Conservation (phyloP, 352 stramenopile species). For the Globisporangium alternatum region DNA sequence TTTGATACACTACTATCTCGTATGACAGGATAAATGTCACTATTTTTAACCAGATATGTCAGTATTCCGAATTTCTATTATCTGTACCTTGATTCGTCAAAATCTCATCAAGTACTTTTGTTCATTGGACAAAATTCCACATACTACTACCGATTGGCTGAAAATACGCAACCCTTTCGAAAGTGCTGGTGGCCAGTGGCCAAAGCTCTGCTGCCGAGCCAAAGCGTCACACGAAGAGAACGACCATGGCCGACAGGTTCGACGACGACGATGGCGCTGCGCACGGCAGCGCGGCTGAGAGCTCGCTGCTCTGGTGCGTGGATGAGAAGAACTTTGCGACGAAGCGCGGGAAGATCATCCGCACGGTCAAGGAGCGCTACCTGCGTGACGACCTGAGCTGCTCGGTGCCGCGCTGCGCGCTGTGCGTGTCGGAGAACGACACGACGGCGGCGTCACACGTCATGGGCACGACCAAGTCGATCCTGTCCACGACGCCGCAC, state of each 20-base stretch:
- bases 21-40: neutral
- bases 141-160: neutral
- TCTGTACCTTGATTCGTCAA: neutral
- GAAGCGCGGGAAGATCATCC: slow-evolving; percentile 74
- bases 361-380: slow-evolving; percentile 84
- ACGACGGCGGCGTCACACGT: slow-evolving; percentile 51
- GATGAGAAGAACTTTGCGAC: slow-evolving; percentile 80
- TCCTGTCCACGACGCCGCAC: slow-evolving; percentile 49
- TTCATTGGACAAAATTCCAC: neutral
- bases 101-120: neutral
- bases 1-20: neutral
- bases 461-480: slow-evolving; percentile 52
- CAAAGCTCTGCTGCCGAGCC: neutral
- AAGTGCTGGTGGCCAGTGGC: slow-evolving; percentile 1
- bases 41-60: neutral
- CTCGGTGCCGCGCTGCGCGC: slow-evolving; percentile 48
- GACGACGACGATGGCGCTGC: neutral
- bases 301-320: slow-evolving; percentile 63
- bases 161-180: neutral
- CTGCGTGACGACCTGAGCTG: slow-evolving; percentile 87
- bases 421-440: slow-evolving; percentile 62
- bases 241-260: neutral
- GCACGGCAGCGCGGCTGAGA: slow-evolving; percentile 1
- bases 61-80: neutral
- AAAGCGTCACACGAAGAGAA: neutral